phyloP scores from a whole-genome alignment of 257 asterid genomes.

The Solanum habrochaites region DNA sequence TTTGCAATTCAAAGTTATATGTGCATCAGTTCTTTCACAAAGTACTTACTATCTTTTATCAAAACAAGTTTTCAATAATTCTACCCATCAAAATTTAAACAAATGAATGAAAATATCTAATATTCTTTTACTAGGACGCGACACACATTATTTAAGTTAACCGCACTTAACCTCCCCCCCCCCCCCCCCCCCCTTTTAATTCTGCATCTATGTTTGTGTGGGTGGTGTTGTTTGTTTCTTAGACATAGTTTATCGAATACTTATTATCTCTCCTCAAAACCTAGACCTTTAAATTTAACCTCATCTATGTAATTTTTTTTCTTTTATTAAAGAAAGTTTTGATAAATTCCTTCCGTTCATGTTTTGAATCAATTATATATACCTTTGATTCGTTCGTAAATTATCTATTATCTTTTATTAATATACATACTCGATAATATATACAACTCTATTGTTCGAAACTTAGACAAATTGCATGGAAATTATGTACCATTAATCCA shows the following conservation, averaged over 20 bases:
- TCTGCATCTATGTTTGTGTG: not conserved
- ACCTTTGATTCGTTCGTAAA: fast-evolving
- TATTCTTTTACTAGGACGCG: not conserved
- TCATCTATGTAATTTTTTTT: not conserved
- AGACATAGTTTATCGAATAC: not conserved
- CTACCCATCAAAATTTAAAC: not conserved
- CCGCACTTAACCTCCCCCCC: not conserved
- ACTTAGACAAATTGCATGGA: not conserved
- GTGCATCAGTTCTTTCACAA: not conserved
- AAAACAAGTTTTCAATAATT: not conserved
- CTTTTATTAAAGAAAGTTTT: not conserved
- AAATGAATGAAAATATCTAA: not conserved
- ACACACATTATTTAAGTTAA: not conserved
- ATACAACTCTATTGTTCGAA: not conserved
- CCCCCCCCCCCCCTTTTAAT: too few relatives aligned
- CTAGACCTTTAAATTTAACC: not conserved
- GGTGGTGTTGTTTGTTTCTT: not conserved
- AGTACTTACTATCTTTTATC: fast-evolving
- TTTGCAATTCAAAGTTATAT: not conserved
- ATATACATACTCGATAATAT: not conserved
- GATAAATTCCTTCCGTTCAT: not conserved
- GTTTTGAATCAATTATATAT: not conserved
- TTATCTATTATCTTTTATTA: not conserved
- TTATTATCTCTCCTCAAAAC: not conserved
- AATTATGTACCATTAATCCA: not conserved